Base-by-base conservation (phyloP, 768 basidiomycete genomes). In the Tephrocybe sp. region DNA sequence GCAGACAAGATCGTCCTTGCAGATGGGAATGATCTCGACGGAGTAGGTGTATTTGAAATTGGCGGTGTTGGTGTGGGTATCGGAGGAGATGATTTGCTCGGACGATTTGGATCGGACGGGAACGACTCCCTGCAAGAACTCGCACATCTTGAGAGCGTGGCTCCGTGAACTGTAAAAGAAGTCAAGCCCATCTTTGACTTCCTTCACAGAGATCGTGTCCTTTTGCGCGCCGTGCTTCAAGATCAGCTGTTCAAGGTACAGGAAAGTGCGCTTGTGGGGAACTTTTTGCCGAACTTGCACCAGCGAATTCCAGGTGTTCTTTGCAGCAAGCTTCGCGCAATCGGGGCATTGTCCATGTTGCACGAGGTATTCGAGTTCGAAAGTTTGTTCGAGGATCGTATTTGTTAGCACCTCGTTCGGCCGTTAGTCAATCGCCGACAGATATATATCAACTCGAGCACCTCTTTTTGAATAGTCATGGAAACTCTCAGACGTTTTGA, bases 201-300 rank as follows among this genome's bases (percentile, higher is more conserved):
- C 97, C 66, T 90, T 91, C 46, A 99, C 84, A 0, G 84, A 86
- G 20, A 97, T 88, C 3, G 96, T 98, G 53, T 98, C 94, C 68
- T 94, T 95, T 75, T 98, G 96, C 4, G 94, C 94, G 58, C 87
- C 87, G 63, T 98, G 93, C 68, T 95, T 98, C 62, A 98, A 73
- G 65, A 99, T 98, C 55, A 98, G 80, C 62, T 98, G 97, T 70
- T 98, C 97, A 45, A 98, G 84, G 75, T 86, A 99, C 61, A 99
- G 71, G 75, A 99, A 99, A 1, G 97, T 98, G 51, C 97, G 85
- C 72, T 99, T 99, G 68, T 99, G 97, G 3, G 93, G 78, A 37
- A 98, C 97, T 70, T 99, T 98, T 67, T 99, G 97, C 40, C 97
- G 87, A n/a, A 98, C 93, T 75, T 98, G 97, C 1, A 99, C 95